phyloP scores from a whole-genome alignment of 495 filamentous ascomycete species.

The Bacidia gigantensis region DNA sequence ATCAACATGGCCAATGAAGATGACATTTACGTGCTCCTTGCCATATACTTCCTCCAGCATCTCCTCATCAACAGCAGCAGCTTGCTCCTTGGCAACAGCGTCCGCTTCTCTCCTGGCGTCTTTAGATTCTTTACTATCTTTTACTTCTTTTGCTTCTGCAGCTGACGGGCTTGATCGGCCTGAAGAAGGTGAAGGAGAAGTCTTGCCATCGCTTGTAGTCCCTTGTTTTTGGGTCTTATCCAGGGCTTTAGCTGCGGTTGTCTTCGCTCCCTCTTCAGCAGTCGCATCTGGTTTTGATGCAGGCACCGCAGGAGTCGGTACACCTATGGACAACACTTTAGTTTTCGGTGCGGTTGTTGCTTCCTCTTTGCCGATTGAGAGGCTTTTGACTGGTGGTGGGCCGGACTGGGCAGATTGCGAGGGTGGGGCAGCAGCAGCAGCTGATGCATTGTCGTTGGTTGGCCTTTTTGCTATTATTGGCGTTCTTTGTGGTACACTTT shows the following conservation, averaged over 20 bases:
- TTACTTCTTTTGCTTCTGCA: slow-evolving; percentile 27
- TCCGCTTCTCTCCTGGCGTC: slow-evolving; percentile 60
- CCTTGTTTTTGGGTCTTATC: slow-evolving; percentile 57
- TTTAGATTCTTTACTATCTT: too few species aligned
- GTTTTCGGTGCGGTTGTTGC: slow-evolving; percentile 41
- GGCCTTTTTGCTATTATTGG: slow-evolving; percentile 56
- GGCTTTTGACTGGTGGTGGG: slow-evolving; percentile 53
- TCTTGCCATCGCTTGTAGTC: slow-evolving; percentile 44
- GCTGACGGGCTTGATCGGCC: slow-evolving; percentile 60
- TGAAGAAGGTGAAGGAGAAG: slow-evolving; percentile 63
- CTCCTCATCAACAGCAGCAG: slow-evolving; percentile 79
- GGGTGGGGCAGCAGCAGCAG: slow-evolving; percentile 19
- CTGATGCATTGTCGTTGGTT: slow-evolving; percentile 25
- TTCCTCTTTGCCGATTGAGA: slow-evolving; percentile 44
- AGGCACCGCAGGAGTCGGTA: slow-evolving; percentile 22
- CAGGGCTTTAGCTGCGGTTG: slow-evolving; percentile 66
- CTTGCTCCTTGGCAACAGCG: slow-evolving; percentile 74
- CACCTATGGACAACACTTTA: slow-evolving; percentile 54
- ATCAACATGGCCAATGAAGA: slow-evolving; percentile 97
- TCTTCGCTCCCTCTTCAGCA: slow-evolving; percentile 47
- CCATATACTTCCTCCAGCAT: slow-evolving; percentile 92
- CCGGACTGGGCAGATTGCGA: slow-evolving; percentile 27
- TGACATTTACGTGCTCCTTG: slow-evolving; percentile 96
- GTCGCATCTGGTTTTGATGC: slow-evolving; percentile 40
- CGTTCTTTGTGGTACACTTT: slow-evolving; percentile 38